Evolutionary conservation across 2,329 filamentous ascomycete species (phyloP).

Genomic region (Botryotinia narcissicola): DNA sequence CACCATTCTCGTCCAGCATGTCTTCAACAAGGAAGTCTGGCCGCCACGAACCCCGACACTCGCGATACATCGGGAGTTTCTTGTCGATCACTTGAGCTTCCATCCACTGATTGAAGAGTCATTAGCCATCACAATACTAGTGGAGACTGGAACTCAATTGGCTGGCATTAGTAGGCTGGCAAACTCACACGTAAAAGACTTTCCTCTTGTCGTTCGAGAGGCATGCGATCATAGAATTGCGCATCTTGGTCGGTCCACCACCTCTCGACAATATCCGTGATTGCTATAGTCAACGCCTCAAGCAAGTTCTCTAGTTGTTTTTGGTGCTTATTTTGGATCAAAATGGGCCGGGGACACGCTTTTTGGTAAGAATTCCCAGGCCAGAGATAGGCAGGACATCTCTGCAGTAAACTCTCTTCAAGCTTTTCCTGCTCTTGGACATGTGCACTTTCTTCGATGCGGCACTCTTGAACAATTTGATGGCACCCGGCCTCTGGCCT

Average conservation of each 20-base stretch:
- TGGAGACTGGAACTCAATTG: neutral
- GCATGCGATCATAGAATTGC: neutral
- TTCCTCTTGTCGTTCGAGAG: neutral
- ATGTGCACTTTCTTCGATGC: neutral
- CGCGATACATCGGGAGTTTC: neutral
- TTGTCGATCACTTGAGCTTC: neutral
- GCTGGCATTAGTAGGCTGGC: neutral
- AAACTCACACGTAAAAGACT: neutral
- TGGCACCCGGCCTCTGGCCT: neutral
- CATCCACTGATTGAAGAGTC: neutral
- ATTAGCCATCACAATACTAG: neutral
- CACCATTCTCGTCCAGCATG: neutral
- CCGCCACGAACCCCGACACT: conserved; percentile 3
- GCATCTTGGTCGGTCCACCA: neutral
- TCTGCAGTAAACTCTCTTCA: neutral
- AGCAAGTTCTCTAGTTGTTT: neutral
- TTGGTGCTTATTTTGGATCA: neutral
- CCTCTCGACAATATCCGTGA: conserved; percentile 12
- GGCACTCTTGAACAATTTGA: neutral
- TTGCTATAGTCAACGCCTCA: neutral
- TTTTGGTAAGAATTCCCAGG: neutral
- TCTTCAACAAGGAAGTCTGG: conserved; percentile 10
- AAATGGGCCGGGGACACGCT: conserved; percentile 6
- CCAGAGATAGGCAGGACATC: neutral
- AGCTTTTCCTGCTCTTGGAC: neutral